Evolutionary conservation across 768 basidiomycete genomes (phyloP).

Genomic region (Russula dissimulans): DNA sequence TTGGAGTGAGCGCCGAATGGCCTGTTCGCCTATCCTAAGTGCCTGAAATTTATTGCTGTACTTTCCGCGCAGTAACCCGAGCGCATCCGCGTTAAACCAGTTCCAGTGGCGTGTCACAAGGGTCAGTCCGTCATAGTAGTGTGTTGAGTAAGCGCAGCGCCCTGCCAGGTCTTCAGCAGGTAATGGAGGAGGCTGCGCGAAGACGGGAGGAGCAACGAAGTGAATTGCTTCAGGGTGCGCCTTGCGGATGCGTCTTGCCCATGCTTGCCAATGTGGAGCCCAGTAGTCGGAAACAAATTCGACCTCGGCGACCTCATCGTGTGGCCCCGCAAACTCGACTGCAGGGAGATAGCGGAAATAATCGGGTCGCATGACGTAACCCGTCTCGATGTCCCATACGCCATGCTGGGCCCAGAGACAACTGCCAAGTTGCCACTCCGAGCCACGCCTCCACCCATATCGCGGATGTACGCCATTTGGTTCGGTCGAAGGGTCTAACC

Average conservation of each 20-base stretch:
- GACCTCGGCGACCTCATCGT: constrained; percentile 33
- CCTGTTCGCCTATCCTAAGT: constrained; percentile 70
- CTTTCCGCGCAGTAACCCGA: constrained; percentile 83
- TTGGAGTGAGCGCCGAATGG: constrained; percentile 73
- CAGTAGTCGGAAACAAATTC: constrained; percentile 76
- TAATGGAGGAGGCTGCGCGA: constrained; percentile 62
- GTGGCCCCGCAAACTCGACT: constrained; percentile 16
- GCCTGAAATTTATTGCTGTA: constrained; percentile 60
- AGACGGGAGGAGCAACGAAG: constrained; percentile 91
- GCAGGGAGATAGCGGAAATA: constrained; percentile 58
- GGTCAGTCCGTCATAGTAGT: constrained; percentile 94
- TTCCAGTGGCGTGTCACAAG: constrained; percentile 90
- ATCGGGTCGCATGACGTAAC: constrained; percentile 54
- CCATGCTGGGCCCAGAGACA: constrained; percentile 86
- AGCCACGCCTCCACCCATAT: constrained; percentile 81
- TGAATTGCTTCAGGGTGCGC: constrained; percentile 75
- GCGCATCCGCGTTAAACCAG: constrained; percentile 90
- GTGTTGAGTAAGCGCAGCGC: constrained; percentile 68
- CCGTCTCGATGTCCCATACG: constrained; percentile 75
- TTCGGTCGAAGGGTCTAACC: constrained; percentile 53
- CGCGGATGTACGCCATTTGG: constrained; percentile 45
- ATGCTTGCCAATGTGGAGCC: constrained; percentile 58
- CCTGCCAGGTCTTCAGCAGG: constrained; percentile 46
- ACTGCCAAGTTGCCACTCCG: constrained; percentile 62
- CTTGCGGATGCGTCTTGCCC: constrained; percentile 46